phyloP scores from a whole-genome alignment of 306 rosid species.

The Mimosa pudica region DNA sequence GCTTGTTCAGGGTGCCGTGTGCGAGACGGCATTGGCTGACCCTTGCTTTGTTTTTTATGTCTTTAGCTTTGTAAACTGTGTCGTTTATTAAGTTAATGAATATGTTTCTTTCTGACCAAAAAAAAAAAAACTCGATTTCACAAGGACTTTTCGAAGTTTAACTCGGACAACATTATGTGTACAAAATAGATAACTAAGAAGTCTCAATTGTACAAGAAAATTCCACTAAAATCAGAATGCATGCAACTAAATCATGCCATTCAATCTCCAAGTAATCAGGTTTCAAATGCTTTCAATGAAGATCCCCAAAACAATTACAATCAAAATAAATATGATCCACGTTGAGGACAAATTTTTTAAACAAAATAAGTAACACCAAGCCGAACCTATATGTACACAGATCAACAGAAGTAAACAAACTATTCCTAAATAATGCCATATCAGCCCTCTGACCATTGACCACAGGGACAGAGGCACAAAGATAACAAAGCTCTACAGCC shows the following conservation, averaged over 20 bases:
- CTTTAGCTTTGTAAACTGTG: no score
- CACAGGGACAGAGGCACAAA: background rate
- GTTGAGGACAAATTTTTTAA: background rate
- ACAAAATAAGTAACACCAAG: background rate
- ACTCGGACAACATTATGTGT: background rate
- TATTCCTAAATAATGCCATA: background rate
- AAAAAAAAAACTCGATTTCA: background rate
- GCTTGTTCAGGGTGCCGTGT: no score
- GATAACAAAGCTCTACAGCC: background rate
- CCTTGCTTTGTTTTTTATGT: no score
- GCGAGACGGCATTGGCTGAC: no score
- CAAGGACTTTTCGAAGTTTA: background rate
- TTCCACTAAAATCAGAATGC: background rate
- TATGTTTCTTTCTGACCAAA: no score
- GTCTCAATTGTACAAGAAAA: slow-evolving; percentile 5
- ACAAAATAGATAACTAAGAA: background rate
- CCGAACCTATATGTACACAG: no score
- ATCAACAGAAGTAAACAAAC: background rate
- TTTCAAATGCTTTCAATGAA: slow-evolving; percentile 17
- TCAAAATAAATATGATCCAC: background rate
- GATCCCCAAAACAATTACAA: background rate
- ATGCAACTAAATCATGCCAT: background rate
- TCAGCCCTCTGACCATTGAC: slow-evolving; percentile 2
- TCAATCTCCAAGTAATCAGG: background rate
- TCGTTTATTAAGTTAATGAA: no score